Evolutionary conservation across 306 rosid species (phyloP), one percentile per base, ranked within the genome.

Genomic region (Citrullus colocynthis): DNA sequence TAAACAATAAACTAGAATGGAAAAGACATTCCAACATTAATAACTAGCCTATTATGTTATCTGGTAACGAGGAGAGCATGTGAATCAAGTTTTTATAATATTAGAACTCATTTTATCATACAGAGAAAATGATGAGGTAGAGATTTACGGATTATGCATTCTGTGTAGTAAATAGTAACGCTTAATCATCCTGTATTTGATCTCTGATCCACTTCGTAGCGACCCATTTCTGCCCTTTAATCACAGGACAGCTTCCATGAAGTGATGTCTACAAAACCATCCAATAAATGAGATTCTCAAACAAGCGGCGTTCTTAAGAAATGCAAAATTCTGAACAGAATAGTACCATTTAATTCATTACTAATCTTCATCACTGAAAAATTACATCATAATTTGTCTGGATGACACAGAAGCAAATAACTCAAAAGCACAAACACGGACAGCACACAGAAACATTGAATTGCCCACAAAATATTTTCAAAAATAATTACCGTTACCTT

Each of bases 191-290:
- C 15, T 67, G 78, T 34, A 36, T 74, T 82, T 91, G 90, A 85
- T 96, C 87, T 82, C 97, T 84, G 60, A 96, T 82, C 98, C 99
- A 93, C 87, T 92, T 96, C 20, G 97, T 91, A 9, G 93, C 93
- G 49, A 92, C 97, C 98, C 99, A 96, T 78, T 96, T 95, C 79
- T 85, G 87, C 78, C 99, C 99, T 84, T 84, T 80, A 56, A 89
- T 81, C 60, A 92, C 99, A 11, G 97, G 88, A 78, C 98, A 96
- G 86, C 99, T 89, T 70, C 93, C 97, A 65, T 95, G 99, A 42
- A 92, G 84, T 69, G 99, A 91, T 80, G 86, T 64, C 99, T 95
- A 88, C 86, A 81, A 80, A 82, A 81, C 37, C 39, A 82, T 59
- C n/a, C 80, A 78, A n/a, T 75, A 55, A 73, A 75, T 75, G 32